Percentiles rank a stretch among this genome's conserved stretches.
Evolutionary conservation across 257 asterid species (phyloP).

Genomic region (Rehmannia glutinosa): DNA sequence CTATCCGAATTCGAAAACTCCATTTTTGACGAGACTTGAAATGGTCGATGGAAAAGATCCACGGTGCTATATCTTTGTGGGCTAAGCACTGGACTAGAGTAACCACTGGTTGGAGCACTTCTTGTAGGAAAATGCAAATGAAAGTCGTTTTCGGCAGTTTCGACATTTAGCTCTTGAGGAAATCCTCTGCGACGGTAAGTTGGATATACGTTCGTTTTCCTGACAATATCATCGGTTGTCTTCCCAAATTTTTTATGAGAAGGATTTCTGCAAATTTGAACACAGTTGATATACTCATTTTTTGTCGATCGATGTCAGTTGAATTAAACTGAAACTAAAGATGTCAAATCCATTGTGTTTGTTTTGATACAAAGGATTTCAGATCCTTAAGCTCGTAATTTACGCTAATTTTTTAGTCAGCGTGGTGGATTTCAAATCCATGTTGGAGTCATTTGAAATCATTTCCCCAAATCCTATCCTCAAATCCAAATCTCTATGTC

Average conservation of each 20-base stretch:
- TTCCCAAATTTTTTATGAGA: constrained; percentile 24
- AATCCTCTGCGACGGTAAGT: constrained; percentile 47
- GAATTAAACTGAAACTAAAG: no score
- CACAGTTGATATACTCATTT: no score
- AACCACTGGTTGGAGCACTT: constrained; percentile 81
- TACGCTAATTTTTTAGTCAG: no score
- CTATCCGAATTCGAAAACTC: constrained; percentile 31
- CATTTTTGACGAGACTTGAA: constrained; percentile 25
- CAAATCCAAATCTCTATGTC: no score
- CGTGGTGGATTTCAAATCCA: no score
- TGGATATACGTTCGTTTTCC: constrained; percentile 24
- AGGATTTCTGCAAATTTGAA: constrained; percentile 31
- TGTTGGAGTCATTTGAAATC: no score
- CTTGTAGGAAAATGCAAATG: constrained; percentile 38
- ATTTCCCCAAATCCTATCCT: no score
- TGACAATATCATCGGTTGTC: constrained; percentile 34
- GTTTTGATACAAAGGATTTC: no score
- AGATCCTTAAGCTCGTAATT: no score
- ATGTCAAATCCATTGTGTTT: no score
- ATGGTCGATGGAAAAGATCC: constrained; percentile 39
- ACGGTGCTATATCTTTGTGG: constrained; percentile 50
- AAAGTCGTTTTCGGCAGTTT: constrained; percentile 32
- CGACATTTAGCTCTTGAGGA: constrained; percentile 35
- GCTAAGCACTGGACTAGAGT: constrained; percentile 68
- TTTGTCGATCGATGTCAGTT: no score